phyloP scores from a whole-genome alignment of 495 filamentous ascomycete genomes.

The Tirmania nivea region DNA sequence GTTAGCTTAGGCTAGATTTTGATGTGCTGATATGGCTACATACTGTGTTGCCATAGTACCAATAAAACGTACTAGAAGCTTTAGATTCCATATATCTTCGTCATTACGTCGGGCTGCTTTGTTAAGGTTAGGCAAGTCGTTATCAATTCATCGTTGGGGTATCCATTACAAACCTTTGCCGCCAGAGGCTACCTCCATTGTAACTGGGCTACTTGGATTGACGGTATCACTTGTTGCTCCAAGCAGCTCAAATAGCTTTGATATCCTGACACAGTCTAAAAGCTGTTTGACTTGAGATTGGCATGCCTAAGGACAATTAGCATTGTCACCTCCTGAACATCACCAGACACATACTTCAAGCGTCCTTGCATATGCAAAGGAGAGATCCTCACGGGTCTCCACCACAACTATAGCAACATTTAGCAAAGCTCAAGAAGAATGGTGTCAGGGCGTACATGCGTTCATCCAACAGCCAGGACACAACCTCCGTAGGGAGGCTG shows the following conservation, averaged over 20 bases:
- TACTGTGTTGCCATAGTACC: not conserved
- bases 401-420: conserved; percentile 26
- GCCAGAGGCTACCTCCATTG: too few relatives aligned
- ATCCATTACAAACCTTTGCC: too few relatives aligned
- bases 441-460: conserved; percentile 19
- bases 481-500: conserved; percentile 43
- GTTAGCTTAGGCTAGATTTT: too few relatives aligned
- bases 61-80: not conserved
- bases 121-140: not conserved
- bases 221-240: conserved; percentile 14
- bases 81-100: not conserved
- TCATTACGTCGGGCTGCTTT: not conserved
- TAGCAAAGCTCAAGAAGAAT: not conserved
- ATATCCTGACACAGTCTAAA: conserved; percentile 5
- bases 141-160: too few relatives aligned
- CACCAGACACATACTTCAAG: not conserved
- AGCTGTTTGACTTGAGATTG: not conserved
- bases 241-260: conserved; percentile 11
- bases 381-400: conserved; percentile 38
- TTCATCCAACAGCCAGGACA: conserved; percentile 52
- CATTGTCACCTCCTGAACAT: not conserved
- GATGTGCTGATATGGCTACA: not conserved
- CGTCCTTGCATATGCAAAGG: conserved; percentile 39
- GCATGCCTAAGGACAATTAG: not conserved
- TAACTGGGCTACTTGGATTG: conserved; percentile 1